These are phyloP conservation scores for Orychophragmus violaceus DNA, from an alignment of 345 rosid species.

Conservation along the genomic window DNA sequence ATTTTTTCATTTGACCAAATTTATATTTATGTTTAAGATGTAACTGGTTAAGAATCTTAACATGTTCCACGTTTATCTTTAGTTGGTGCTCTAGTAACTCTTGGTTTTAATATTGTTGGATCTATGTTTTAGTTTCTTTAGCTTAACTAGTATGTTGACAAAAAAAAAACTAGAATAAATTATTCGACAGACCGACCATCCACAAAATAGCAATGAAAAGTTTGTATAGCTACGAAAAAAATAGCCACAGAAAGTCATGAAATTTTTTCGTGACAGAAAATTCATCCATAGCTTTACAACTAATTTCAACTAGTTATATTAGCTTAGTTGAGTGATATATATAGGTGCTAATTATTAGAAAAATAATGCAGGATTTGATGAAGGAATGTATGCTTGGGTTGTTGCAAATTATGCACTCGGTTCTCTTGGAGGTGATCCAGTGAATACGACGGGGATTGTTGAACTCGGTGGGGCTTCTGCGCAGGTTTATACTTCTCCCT, in stretches of 20 bases:
- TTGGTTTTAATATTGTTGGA: not conserved
- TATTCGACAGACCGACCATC: too few species aligned
- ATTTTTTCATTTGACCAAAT: not conserved
- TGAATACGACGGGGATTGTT: slow-evolving; percentile 69
- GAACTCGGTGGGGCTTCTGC: slow-evolving; percentile 98
- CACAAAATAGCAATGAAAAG: too few species aligned
- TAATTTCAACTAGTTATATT: too few species aligned
- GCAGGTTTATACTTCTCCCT: slow-evolving; percentile 46
- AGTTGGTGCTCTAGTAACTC: not conserved
- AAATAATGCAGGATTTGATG: slow-evolving; percentile 63
- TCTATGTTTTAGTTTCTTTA: not conserved
- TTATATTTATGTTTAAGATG: not conserved
- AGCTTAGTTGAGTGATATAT: slow-evolving; percentile 3
- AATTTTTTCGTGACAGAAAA: too few species aligned
- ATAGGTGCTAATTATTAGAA: not conserved
- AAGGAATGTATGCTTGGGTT: slow-evolving; percentile 92
- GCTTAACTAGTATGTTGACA: too few species aligned
- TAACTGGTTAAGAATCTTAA: too few species aligned
- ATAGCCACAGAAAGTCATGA: too few species aligned
- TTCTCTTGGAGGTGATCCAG: slow-evolving; percentile 75
- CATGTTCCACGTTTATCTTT: too few species aligned
- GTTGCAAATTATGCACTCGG: slow-evolving; percentile 75
- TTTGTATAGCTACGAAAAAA: too few species aligned
- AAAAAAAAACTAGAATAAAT: too few species aligned
- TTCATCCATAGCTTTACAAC: too few species aligned